Conservation (phyloP, 257 asterid species). For the Nicotiana knightiana region DNA sequence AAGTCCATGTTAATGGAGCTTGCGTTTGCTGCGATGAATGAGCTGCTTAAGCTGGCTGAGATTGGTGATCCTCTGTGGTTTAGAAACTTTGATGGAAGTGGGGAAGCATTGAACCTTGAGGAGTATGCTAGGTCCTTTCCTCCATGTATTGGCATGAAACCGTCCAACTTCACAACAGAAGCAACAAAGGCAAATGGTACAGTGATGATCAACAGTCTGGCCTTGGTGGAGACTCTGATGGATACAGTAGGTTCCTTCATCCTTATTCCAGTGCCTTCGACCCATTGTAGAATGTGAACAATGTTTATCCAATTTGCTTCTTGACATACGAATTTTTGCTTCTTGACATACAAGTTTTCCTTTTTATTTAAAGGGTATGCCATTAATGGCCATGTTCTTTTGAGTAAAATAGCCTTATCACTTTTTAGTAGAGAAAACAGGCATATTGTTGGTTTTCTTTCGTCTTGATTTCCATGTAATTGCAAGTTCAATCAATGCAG, state of each 20-base stretch:
- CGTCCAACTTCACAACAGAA: slow-evolving; percentile 45
- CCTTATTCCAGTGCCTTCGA: not conserved
- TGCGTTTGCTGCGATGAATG: slow-evolving; percentile 64
- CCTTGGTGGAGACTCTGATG: slow-evolving; percentile 65
- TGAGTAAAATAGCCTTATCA: not conserved
- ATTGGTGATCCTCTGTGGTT: slow-evolving; percentile 63
- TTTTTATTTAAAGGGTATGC: not conserved
- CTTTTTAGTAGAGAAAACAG: not conserved
- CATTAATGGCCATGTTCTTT: not conserved
- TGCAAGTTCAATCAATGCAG: slow-evolving; percentile 17
- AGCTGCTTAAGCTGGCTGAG: slow-evolving; percentile 62
- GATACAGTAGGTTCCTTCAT: slow-evolving; percentile 43
- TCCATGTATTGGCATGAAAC: slow-evolving; percentile 55
- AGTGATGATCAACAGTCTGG: slow-evolving; percentile 33
- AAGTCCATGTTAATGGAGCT: slow-evolving; percentile 45
- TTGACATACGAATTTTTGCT: not conserved
- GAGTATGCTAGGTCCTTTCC: slow-evolving; percentile 58
- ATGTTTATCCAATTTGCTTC: not conserved
- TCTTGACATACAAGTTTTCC: not conserved
- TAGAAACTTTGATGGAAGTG: slow-evolving; percentile 39
- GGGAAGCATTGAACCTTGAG: slow-evolving; percentile 51
- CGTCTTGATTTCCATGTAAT: not conserved
- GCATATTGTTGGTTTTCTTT: not conserved
- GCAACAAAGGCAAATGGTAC: slow-evolving; percentile 68
- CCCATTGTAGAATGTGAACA: not conserved